Evolutionary conservation across 495 filamentous ascomycete species (phyloP), one percentile per base, ranked within the genome.

Genomic region (Evansstolkia leycettana): DNA sequence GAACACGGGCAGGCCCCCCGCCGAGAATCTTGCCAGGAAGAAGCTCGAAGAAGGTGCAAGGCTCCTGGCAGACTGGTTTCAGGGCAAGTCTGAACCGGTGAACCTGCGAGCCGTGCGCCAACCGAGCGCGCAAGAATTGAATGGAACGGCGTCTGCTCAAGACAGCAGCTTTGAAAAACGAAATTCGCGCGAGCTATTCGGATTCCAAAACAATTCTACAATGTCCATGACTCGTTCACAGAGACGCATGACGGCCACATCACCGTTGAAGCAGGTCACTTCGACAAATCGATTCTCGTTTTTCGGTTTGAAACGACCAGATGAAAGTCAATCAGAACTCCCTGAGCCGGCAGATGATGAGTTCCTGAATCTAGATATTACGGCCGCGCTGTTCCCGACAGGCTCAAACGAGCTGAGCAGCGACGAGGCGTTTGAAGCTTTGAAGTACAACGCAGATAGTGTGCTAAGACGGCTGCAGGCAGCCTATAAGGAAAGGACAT

Each of bases 341-440:
- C 62, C 36, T 38, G 57, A 57, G 25, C 56, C 60, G 0, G 58
- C 54, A 14, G 54, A 73, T 35, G 78, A 84, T 45, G 78, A 83
- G 41, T 62, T 84, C 26, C 60, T 75, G 37, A 73, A 69, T 39
- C 56, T 84, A 14, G 70, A 83, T 49, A 71, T 86, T 41, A 56
- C 70, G 17, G 56, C 67, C 1, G 71, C 78, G 5, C 65, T 87
- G 24, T 84, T 77, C 40, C 71, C 76, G 0, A 48, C 66, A n/a
- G 55, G 63, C 4, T 46, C 64, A 0, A 52, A 58, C 24, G 64
- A 78, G 40, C 43, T 68, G 30, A 67, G 76, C 49, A 79, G 73
- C 2, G 73, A 75, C 1, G 70, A 77, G 7, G 75, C 80, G 3
- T 79, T 80, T 62, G 76, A 82, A 48, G 75, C 76, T 45, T 64